phyloP scores from a whole-genome alignment of 148 eudicot species.

The Fagopyrum homotropicum region DNA sequence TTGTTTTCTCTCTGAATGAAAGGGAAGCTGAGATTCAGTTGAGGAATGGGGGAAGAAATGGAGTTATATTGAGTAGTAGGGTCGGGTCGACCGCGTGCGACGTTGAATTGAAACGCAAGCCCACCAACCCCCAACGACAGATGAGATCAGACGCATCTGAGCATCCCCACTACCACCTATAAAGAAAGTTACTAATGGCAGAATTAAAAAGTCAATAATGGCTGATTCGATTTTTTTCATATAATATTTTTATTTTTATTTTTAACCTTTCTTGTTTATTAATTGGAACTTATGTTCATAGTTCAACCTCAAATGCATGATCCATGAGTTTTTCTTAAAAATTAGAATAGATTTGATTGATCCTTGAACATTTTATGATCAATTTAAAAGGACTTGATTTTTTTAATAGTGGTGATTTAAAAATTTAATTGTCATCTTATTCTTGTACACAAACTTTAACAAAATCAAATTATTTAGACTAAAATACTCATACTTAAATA shows the following conservation, averaged over 20 bases:
- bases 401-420: too few species aligned
- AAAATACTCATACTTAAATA: too few species aligned
- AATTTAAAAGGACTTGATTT: too few species aligned
- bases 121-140: conserved; percentile 1
- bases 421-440: too few species aligned
- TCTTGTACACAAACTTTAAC: too few species aligned
- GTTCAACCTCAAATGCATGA: neutral
- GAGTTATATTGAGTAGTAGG: neutral
- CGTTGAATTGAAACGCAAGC: conserved; percentile 10
- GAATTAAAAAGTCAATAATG: neutral
- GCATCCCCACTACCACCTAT: neutral
- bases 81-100: conserved; percentile 8
- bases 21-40: neutral
- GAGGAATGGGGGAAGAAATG: neutral
- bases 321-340: neutral
- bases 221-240: neutral
- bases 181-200: neutral
- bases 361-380: too few species aligned
- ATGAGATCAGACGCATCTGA: neutral
- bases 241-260: too few species aligned
- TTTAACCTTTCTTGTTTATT: too few species aligned
- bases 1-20: neutral
- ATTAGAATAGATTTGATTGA: too few species aligned
- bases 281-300: neutral
- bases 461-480: too few species aligned